A percentile compares a stretch with the other conserved stretches of the same genome.
Conservation (phyloP, 2,329 filamentous ascomycete species). For the Pseudocercospora ulei region DNA sequence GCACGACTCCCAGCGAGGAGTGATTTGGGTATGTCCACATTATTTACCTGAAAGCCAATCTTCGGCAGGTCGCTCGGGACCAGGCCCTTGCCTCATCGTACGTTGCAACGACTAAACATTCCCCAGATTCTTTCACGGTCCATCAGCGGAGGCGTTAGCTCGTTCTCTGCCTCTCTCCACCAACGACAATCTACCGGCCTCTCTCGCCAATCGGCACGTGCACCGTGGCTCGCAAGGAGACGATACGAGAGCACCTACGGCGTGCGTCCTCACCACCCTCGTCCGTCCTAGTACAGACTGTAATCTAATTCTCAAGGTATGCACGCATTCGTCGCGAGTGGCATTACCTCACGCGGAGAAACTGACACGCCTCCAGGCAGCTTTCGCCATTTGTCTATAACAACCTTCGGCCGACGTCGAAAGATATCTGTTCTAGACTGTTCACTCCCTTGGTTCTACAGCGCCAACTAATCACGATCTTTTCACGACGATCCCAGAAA, state of each 20-base stretch:
- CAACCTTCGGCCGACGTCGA: slow-evolving; percentile 27
- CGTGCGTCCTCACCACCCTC: slow-evolving; percentile 22
- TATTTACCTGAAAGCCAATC: slow-evolving; percentile 14
- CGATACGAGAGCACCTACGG: slow-evolving; percentile 22
- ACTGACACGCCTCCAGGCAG: slow-evolving; percentile 34
- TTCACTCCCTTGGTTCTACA: slow-evolving; percentile 37
- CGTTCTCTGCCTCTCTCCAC: slow-evolving; percentile 42
- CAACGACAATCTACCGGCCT: slow-evolving; percentile 32
- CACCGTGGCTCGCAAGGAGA: slow-evolving; percentile 39
- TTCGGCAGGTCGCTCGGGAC: slow-evolving; percentile 18
- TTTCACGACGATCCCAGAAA: slow-evolving; percentile 40
- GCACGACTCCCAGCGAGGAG: slow-evolving; percentile 5
- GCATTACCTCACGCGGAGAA: slow-evolving; percentile 25
- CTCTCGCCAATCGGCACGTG: slow-evolving; percentile 35
- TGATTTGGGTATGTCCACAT: slow-evolving; percentile 18
- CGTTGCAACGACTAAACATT: slow-evolving; percentile 37
- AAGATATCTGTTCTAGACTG: slow-evolving; percentile 32
- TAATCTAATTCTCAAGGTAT: slow-evolving; percentile 45
- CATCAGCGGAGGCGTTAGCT: slow-evolving; percentile 46
- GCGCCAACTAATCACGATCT: slow-evolving; percentile 52
- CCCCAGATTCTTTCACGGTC: slow-evolving; percentile 37
- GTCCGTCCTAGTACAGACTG: slow-evolving; percentile 35
- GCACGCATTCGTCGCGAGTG: slow-evolving; percentile 24
- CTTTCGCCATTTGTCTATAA: slow-evolving; percentile 33
- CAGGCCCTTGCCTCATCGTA: slow-evolving; percentile 31